Conservation (phyloP, 441 rosid genomes). For the Populus tomentosa region DNA sequence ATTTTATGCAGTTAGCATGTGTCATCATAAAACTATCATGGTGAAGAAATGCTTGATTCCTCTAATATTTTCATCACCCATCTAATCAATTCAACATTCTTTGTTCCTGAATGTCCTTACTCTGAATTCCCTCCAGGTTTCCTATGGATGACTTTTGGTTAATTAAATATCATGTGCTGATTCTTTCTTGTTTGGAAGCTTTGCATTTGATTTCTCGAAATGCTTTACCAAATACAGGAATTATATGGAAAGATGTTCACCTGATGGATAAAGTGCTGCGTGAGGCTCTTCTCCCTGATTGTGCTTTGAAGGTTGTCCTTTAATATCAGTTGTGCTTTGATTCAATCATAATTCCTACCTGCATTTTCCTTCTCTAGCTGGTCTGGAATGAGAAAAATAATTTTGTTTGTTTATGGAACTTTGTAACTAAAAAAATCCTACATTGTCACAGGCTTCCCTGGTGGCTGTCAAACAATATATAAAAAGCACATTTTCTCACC, state of each 20-base stretch:
- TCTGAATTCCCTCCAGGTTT: constrained; percentile 4
- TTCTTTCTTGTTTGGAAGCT: neutral
- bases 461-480: constrained; percentile 64
- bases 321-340: constrained; percentile 3
- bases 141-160: neutral
- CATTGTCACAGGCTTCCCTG: constrained; percentile 75
- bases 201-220: constrained; percentile 8
- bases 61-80: neutral
- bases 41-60: neutral
- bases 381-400: constrained; percentile 1
- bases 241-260: constrained; percentile 83
- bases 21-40: neutral
- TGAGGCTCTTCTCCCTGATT: constrained; percentile 75
- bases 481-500: constrained; percentile 56
- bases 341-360: neutral
- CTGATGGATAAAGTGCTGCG: constrained; percentile 76
- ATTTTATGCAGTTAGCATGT: neutral
- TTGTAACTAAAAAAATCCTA: constrained; percentile 22
- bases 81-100: neutral
- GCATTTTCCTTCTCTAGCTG: neutral
- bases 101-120: constrained; percentile 2
- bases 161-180: neutral
- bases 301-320: constrained; percentile 60
- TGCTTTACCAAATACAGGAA: constrained; percentile 46
- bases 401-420: constrained; percentile 2